Conservation (phyloP, 495 filamentous ascomycete genomes). For the Ascodesmis nigricans region DNA sequence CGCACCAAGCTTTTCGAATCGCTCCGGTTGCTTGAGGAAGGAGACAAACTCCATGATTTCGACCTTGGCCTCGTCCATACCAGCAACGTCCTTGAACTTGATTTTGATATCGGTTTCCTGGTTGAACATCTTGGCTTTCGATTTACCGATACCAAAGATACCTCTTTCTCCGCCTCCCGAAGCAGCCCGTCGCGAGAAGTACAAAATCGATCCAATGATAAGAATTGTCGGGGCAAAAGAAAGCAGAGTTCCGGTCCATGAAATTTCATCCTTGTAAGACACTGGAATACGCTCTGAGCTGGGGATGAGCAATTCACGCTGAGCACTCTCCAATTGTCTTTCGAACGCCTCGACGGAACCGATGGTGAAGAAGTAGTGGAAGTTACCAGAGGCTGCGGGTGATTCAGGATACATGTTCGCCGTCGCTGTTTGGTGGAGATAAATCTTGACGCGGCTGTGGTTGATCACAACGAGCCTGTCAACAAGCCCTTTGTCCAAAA, state of each 20-base stretch:
- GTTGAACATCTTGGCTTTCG: slow-evolving; percentile 87
- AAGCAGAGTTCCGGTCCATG: slow-evolving; percentile 39
- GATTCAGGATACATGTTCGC: slow-evolving; percentile 63
- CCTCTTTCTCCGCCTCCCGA: slow-evolving; percentile 45
- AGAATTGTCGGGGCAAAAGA: slow-evolving; percentile 71
- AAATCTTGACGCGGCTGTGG: slow-evolving; percentile 49
- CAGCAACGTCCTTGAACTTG: slow-evolving; percentile 91
- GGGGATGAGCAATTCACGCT: slow-evolving; percentile 68
- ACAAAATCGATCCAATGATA: slow-evolving; percentile 61
- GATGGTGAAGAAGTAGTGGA: slow-evolving; percentile 72
- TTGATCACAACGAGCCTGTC: slow-evolving; percentile 74
- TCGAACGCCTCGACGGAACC: slow-evolving; percentile 89
- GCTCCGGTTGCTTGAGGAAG: slow-evolving; percentile 76
- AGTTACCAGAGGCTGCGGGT: slow-evolving; percentile 40
- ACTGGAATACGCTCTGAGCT: slow-evolving; percentile 71
- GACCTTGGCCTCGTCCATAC: slow-evolving; percentile 93
- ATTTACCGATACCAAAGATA: slow-evolving; percentile 88
- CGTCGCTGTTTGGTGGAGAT: slow-evolving; percentile 64
- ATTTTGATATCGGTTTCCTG: slow-evolving; percentile 88
- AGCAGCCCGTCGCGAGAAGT: slow-evolving; percentile 39
- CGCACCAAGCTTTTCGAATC: slow-evolving; percentile 78
- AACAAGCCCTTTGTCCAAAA: slow-evolving; percentile 86
- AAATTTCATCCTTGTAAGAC: slow-evolving; percentile 56
- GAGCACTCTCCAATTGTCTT: slow-evolving; percentile 62
- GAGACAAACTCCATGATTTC: slow-evolving; percentile 99